These are phyloP conservation scores for Candida ficus DNA, from an alignment of 805 yeast genomes.

Conservation along the genomic window DNA sequence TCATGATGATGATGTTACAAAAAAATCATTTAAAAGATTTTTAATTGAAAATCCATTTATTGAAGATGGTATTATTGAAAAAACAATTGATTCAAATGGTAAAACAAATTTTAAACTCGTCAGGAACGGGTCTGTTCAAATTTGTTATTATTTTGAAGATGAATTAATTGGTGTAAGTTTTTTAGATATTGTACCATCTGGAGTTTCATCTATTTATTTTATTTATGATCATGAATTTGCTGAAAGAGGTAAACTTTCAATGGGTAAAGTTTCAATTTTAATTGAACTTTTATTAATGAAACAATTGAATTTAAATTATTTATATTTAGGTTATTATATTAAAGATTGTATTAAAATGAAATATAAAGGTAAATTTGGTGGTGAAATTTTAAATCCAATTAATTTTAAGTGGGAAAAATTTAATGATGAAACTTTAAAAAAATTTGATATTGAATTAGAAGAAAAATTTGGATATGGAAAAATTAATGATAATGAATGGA, in stretches of 20 bases:
- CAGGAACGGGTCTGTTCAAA: constrained; percentile 64
- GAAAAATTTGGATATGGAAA: constrained; percentile 2
- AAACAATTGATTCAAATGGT: not conserved
- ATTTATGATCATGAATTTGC: constrained; percentile 70
- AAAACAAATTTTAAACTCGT: constrained; percentile 11
- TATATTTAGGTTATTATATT: constrained; percentile 78
- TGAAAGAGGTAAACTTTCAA: constrained; percentile 1
- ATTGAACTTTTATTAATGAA: constrained; percentile 58
- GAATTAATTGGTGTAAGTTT: constrained; percentile 71
- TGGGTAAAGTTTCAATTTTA: constrained; percentile 72
- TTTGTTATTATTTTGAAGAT: constrained; percentile 63
- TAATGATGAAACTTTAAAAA: not conserved
- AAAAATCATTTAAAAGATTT: constrained; percentile 53
- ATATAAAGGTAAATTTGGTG: constrained; percentile 77
- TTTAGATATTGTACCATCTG: constrained; percentile 68
- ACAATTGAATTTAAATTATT: constrained; percentile 40
- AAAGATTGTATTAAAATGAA: constrained; percentile 78
- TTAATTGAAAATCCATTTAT: constrained; percentile 65
- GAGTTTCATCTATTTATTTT: constrained; percentile 80
- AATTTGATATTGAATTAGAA: constrained; percentile 2
- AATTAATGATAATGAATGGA: not conserved
- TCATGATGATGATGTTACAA: constrained; percentile 56
- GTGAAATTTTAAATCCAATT: constrained; percentile 57
- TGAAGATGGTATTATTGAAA: constrained; percentile 7
- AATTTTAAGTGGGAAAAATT: constrained; percentile 7